Evolutionary conservation across 116 monocot genomes (phyloP), one percentile per base, ranked within the genome.

Genomic region (Iris pallida): DNA sequence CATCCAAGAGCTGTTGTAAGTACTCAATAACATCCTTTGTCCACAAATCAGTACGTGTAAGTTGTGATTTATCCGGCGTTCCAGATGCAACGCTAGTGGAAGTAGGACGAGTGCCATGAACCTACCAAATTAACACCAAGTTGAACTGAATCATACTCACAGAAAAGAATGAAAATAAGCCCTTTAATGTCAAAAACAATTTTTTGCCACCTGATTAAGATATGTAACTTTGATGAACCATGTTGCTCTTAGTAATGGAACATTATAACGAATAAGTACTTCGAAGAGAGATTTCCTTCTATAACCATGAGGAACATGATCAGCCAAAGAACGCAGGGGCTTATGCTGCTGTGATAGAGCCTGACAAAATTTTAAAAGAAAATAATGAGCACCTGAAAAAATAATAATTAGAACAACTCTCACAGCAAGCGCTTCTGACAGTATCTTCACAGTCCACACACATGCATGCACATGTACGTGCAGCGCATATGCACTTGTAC

Each of bases 221-320:
- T 93, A 93, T 42, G 73, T 93, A 58, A 98, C 90, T 88, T 98
- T 98, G 52, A 98, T 83, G 80, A 98, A 93, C 98, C 98, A 98
- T 15, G 98, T 82, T 60, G 93, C 98, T 75, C 88, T 81, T 68
- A 88, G 47, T 53, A 98, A 74, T 49, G 98, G 98, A n/a, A 98
- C 82, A 76, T 90, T 98, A 48, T 93, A 67, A 16, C 90, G 83
- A 76, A 90, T 90, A 68, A 98, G 81, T 67, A 98, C 81, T 20
- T 98, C 98, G 80, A 98, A 84, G 18, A 98, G 90, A 49, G 81
- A 65, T 77, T 98, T 98, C 69, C 82, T 86, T 79, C 93, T 82
- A 68, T 84, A 98, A 57, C 98, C 98, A 81, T 93, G 93, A 70
- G 98, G 98, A 78, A 98, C 86, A 75, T 93, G 83, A 49, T 98